phyloP scores from a whole-genome alignment of 805 yeast species.

The Candida loeiensis region DNA sequence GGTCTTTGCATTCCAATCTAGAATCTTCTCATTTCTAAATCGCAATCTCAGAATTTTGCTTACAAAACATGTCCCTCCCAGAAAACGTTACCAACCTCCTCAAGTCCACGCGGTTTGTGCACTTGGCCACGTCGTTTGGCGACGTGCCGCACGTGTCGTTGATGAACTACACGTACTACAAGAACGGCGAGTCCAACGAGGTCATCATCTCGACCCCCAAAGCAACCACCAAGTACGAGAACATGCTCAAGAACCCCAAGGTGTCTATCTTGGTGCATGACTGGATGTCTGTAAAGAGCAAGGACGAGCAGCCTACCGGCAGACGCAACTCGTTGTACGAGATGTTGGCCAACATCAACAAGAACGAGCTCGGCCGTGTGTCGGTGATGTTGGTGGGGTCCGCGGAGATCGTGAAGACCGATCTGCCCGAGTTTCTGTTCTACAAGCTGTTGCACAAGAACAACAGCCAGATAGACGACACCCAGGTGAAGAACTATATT shows the following conservation, averaged over 20 bases:
- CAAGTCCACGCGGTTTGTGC: constrained; percentile 66
- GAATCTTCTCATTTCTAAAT: too few species aligned
- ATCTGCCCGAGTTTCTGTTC: constrained; percentile 46
- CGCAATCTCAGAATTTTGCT: too few species aligned
- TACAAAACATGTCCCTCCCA: constrained; percentile 27
- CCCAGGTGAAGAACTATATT: constrained; percentile 50
- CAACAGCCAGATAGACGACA: constrained; percentile 65
- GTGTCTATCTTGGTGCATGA: constrained; percentile 88
- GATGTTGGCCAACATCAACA: constrained; percentile 72
- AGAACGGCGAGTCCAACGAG: constrained; percentile 27
- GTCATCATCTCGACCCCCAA: constrained; percentile 72
- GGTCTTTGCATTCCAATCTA: too few species aligned
- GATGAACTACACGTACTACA: constrained; percentile 80
- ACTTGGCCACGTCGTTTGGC: constrained; percentile 75
- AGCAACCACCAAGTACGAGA: constrained; percentile 69
- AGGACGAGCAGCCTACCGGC: constrained; percentile 10
- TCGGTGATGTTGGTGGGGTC: constrained; percentile 79
- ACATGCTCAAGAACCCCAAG: constrained; percentile 65
- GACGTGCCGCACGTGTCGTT: constrained; percentile 81
- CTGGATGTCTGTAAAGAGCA: constrained; percentile 66
- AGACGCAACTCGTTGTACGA: constrained; percentile 30
- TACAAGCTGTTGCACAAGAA: constrained; percentile 60
- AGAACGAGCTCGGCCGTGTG: constrained; percentile 70
- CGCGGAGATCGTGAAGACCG: constrained; percentile 49
- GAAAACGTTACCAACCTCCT: constrained; percentile 42